Base-by-base conservation (phyloP, 2,329 filamentous ascomycete species). In the Fusarium devonianum region DNA sequence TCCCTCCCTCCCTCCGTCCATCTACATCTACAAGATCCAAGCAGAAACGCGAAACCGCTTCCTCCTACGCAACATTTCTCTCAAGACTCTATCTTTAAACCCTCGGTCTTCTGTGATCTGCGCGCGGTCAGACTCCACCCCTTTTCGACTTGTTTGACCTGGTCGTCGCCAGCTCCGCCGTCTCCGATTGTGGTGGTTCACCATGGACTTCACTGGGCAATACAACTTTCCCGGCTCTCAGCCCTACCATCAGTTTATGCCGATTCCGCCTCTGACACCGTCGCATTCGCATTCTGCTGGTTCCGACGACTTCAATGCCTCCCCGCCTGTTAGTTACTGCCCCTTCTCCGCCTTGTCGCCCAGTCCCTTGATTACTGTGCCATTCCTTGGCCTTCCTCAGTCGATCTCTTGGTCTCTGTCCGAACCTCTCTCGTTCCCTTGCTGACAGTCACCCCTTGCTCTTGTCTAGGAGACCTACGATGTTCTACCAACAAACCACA, bases 281-380 rank as follows among this genome's bases (percentile, higher is more conserved):
- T 81, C 80, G 47, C 77, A 80, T 67, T 79, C 80, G 48, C 79
- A 79, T 62, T 81, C 80, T 45, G 76, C 77, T 33, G 71, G 72
- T 19, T 82, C 80, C 26, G 80, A 83, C 47, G 80, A 83, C 44
- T 83, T 79, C 65, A 77, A 72, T 49, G 78, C 78, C 42, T 83
- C 81, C 60, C 77, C 81, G 62, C 77, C 80, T 67, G 81, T 84
- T 72, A 71, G 78, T 78, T 55, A 43, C 56, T 62, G 52, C 55
- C 55, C n/a, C 51, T 52, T 53, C 65, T 64, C 49, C 62, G 52
- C 52, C 49, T 50, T 61, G 52, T 64, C 60, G 56, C 58, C 57
- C 64, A 60, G 56, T 56, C 55, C 49, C 55, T 55, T 43, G 46
- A 58, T 57, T 53, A n/a, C n/a, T n/a, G 60, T 63, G 62, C 58